phyloP scores from a whole-genome alignment of 129 eudicot species.

The Smallanthus sonchifolius region DNA sequence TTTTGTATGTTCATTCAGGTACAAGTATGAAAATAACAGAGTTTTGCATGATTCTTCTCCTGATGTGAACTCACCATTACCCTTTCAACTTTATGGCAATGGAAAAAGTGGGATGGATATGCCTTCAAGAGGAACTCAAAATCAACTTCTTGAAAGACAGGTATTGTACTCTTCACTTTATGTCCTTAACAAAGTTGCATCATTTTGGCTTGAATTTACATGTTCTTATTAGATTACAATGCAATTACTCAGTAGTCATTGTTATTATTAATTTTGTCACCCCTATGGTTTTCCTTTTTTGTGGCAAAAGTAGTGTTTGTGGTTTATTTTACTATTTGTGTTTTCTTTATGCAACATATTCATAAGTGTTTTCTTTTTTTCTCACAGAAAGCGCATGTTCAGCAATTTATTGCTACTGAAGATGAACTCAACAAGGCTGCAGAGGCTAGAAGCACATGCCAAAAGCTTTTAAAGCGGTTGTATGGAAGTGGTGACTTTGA shows the following conservation, averaged over 20 bases:
- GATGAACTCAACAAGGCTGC: constrained; percentile 97
- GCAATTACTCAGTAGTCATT: not conserved
- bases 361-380: not conserved
- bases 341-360: constrained; percentile 1
- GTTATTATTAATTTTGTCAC: not conserved
- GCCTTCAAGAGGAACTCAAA: constrained; percentile 87
- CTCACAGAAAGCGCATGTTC: constrained; percentile 96
- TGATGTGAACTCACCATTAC: constrained; percentile 80
- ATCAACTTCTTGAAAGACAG: constrained; percentile 99
- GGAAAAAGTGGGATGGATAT: constrained; percentile 69
- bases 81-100: constrained; percentile 82
- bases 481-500: constrained; percentile 71
- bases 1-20: constrained; percentile 46
- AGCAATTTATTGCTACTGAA: constrained; percentile 98
- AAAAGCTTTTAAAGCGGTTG: constrained; percentile 77
- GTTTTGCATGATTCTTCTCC: constrained; percentile 89
- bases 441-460: constrained; percentile 73
- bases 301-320: not conserved
- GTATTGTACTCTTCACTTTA: constrained; percentile 28
- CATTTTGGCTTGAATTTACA: not conserved
- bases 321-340: not conserved
- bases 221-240: not conserved
- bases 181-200: not conserved
- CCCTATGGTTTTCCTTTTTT: not conserved
- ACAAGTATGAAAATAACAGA: constrained; percentile 87